Evolutionary conservation across 2,329 filamentous ascomycete species (phyloP).

Genomic region (Claviceps fusiformis): DNA sequence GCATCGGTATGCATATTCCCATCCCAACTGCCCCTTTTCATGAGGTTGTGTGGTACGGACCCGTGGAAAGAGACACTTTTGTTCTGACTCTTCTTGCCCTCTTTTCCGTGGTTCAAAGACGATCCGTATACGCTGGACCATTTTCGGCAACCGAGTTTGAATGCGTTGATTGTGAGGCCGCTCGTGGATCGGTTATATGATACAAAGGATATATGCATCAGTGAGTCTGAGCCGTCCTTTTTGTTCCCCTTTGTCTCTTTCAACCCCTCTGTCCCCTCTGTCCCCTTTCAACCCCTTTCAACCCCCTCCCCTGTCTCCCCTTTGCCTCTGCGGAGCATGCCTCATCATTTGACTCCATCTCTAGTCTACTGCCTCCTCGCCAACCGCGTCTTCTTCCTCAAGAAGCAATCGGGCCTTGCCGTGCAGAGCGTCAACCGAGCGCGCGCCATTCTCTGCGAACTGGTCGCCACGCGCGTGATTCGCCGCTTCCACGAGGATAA

Average conservation of each 20-base stretch:
- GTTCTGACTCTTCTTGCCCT: background rate
- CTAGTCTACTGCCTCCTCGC: constrained; percentile 56
- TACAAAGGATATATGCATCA: constrained; percentile 48
- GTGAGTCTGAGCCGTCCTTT: constrained; percentile 18
- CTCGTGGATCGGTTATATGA: constrained; percentile 56
- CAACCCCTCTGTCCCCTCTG: too few relatives aligned
- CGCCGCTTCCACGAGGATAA: constrained; percentile 57
- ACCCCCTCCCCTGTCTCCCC: too few relatives aligned
- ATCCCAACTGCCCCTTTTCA: too few relatives aligned
- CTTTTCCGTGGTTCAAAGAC: constrained; percentile 14
- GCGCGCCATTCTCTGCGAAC: constrained; percentile 53
- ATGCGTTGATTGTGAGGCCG: constrained; percentile 50
- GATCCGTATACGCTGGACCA: constrained; percentile 42
- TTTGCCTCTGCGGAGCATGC: background rate
- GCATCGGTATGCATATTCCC: constrained; percentile 7
- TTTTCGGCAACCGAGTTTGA: constrained; percentile 53
- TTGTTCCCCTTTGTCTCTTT: too few relatives aligned
- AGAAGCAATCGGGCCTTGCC: constrained; percentile 50
- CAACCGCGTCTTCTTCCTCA: constrained; percentile 56
- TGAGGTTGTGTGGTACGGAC: too few relatives aligned
- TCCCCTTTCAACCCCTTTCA: too few relatives aligned
- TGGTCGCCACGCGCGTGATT: constrained; percentile 52
- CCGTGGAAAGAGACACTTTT: too few relatives aligned
- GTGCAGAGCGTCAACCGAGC: constrained; percentile 59
- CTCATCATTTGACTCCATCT: too few relatives aligned